Conservation (phyloP, 768 basidiomycete genomes). For the Leccinum olivaceopallidum region DNA sequence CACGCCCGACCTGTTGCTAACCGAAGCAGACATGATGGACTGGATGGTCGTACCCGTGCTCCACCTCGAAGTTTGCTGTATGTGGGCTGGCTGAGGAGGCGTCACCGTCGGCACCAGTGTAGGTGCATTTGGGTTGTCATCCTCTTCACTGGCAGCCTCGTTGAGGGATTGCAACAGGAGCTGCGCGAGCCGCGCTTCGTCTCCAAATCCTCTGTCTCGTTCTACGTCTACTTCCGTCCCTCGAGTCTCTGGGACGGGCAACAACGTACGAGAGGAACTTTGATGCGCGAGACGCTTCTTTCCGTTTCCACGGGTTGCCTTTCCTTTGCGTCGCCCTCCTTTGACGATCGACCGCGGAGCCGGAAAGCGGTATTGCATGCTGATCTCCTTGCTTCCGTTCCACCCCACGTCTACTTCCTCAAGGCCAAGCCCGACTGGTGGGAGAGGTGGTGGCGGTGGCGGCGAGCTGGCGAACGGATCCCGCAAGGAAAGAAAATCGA, state of each 20-base stretch:
- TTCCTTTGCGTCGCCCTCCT: conserved; percentile 23
- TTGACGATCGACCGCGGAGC: conserved; percentile 33
- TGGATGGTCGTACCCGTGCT: conserved; percentile 33
- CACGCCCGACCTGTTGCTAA: conserved; percentile 28
- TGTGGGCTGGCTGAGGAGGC: conserved; percentile 21
- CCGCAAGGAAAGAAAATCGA: conserved; percentile 36
- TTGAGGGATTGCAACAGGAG: conserved; percentile 32
- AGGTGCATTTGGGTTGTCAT: conserved; percentile 1
- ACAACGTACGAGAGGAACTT: conserved; percentile 27
- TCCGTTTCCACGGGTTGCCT: conserved; percentile 15
- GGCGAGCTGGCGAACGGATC: conserved; percentile 36
- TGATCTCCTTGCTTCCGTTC: conserved; percentile 25
- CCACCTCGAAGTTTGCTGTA: conserved; percentile 29
- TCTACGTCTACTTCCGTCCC: conserved; percentile 19
- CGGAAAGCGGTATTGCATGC: conserved; percentile 33
- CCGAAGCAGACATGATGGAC: conserved; percentile 27
- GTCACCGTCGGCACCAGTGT: conserved; percentile 10
- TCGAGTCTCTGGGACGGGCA: conserved; percentile 24
- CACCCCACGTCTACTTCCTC: conserved; percentile 31
- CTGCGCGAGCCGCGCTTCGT: conserved; percentile 31
- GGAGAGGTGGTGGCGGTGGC: conserved; percentile 33
- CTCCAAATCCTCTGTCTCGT: conserved; percentile 25
- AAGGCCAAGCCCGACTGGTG: conserved; percentile 28
- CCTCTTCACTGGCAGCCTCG: conserved; percentile 11
- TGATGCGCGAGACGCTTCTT: conserved; percentile 27